phyloP scores from a whole-genome alignment of 176 grass and related monocot genomes.

The Triticum urartu region DNA sequence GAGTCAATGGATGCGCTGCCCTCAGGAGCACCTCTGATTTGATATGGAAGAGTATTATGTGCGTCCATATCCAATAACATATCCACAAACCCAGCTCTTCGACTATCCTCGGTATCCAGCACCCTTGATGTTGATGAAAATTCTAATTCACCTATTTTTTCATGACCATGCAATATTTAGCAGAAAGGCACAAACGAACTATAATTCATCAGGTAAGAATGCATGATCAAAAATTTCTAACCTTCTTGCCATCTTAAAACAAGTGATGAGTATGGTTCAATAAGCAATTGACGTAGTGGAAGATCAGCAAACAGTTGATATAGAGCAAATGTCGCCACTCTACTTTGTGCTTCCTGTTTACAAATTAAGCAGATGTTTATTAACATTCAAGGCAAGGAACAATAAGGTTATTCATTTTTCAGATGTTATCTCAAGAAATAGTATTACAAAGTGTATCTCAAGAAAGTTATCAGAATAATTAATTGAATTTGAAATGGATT shows the following conservation, averaged over 20 bases:
- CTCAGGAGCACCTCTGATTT: constrained; percentile 32
- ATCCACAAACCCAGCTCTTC: constrained; percentile 80
- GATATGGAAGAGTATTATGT: constrained; percentile 24
- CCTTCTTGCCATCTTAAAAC: constrained; percentile 90
- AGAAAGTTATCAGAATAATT: constrained; percentile 21
- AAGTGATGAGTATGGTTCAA: constrained; percentile 80
- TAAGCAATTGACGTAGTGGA: constrained; percentile 75
- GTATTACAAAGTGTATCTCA: not conserved
- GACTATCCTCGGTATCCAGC: constrained; percentile 61
- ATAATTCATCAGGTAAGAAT: constrained; percentile 22
- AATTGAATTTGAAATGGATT: not conserved
- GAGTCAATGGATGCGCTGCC: constrained; percentile 25
- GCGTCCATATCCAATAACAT: constrained; percentile 59
- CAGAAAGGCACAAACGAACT: not conserved
- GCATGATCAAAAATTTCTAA: constrained; percentile 36
- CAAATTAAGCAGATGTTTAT: constrained; percentile 30
- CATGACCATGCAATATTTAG: constrained; percentile 10
- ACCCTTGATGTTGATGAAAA: constrained; percentile 51
- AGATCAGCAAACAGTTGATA: constrained; percentile 92
- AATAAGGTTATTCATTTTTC: constrained; percentile 9
- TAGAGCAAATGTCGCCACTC: constrained; percentile 77
- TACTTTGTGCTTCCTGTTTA: constrained; percentile 82
- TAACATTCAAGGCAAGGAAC: constrained; percentile 3
- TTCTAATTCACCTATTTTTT: constrained; percentile 61
- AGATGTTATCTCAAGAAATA: not conserved